Percentiles rank a stretch among this genome's conserved stretches.
phyloP scores from a whole-genome alignment of 768 basidiomycete genomes.

The Mycena filopes region DNA sequence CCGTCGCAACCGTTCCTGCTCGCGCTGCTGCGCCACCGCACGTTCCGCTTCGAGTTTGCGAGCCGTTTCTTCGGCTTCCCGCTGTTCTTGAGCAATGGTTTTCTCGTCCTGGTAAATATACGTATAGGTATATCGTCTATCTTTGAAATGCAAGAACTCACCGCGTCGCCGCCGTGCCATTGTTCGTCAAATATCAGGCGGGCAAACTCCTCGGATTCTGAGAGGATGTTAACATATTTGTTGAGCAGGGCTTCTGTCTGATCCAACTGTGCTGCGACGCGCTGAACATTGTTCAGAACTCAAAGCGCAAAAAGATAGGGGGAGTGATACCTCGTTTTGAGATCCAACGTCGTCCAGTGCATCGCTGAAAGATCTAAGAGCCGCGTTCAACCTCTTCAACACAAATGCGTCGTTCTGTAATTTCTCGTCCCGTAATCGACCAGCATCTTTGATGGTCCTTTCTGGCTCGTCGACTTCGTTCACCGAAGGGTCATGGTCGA shows the following conservation, averaged over 20 bases:
- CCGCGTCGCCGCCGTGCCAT: slow-evolving; percentile 80
- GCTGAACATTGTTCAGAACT: slow-evolving; percentile 48
- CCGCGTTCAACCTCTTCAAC: slow-evolving; percentile 76
- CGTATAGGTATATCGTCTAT: background rate
- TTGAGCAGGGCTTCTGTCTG: slow-evolving; percentile 81
- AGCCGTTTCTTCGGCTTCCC: slow-evolving; percentile 53
- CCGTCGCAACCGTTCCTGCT: slow-evolving; percentile 59
- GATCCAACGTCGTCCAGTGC: slow-evolving; percentile 71
- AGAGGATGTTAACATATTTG: slow-evolving; percentile 77
- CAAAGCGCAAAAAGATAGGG: background rate
- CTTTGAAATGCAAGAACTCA: slow-evolving; percentile 45
- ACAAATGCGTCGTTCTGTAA: slow-evolving; percentile 79
- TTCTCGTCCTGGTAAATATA: slow-evolving; percentile 69
- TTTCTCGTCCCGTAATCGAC: slow-evolving; percentile 71
- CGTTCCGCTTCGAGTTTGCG: slow-evolving; percentile 60
- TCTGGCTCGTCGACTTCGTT: slow-evolving; percentile 15
- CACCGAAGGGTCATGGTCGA: background rate
- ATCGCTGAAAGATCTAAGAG: slow-evolving; percentile 75
- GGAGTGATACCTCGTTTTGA: slow-evolving; percentile 68
- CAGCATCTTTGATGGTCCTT: slow-evolving; percentile 30
- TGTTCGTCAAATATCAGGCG: slow-evolving; percentile 79
- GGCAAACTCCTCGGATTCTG: slow-evolving; percentile 74
- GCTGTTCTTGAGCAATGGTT: slow-evolving; percentile 57
- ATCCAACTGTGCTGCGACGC: slow-evolving; percentile 71
- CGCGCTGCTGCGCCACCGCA: slow-evolving; percentile 47